Conservation (phyloP, 148 eudicot genomes). For the Simmondsia chinensis region DNA sequence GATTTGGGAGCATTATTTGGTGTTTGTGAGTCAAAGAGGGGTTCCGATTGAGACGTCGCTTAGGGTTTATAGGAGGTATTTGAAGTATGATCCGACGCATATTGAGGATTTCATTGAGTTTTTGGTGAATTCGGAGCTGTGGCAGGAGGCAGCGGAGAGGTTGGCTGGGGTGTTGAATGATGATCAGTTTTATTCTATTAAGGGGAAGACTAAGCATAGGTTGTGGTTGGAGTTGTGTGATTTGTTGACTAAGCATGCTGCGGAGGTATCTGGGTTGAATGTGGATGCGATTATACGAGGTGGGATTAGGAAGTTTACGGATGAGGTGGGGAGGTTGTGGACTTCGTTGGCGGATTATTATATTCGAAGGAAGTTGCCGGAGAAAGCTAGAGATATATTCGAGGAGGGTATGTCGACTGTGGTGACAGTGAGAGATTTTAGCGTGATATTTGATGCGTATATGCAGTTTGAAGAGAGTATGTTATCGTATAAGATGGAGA, state of each 20-base stretch:
- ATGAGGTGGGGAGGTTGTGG: constrained; percentile 95
- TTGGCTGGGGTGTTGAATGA: constrained; percentile 89
- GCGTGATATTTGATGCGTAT: constrained; percentile 84
- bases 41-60: constrained; percentile 86
- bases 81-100: constrained; percentile 83
- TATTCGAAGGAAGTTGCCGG: constrained; percentile 69
- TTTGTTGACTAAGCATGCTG: constrained; percentile 79
- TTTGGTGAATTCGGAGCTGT: constrained; percentile 50
- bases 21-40: constrained; percentile 75
- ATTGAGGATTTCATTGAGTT: constrained; percentile 91
- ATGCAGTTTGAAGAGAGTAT: constrained; percentile 95
- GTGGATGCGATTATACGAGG: constrained; percentile 93
- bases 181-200: constrained; percentile 67
- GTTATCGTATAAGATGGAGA: constrained; percentile 74
- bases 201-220: constrained; percentile 78
- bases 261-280: constrained; percentile 74
- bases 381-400: constrained; percentile 79
- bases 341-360: constrained; percentile 83
- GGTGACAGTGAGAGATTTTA: constrained; percentile 82
- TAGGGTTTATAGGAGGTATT: constrained; percentile 86
- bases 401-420: constrained; percentile 96
- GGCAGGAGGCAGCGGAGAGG: constrained; percentile 96
- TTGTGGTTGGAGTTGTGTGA: constrained; percentile 92
- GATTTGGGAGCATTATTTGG: constrained; percentile 70
- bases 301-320: constrained; percentile 93